Evolutionary conservation across 2,329 filamentous ascomycete species (phyloP).

Genomic region (Ampelomyces quisqualis): DNA sequence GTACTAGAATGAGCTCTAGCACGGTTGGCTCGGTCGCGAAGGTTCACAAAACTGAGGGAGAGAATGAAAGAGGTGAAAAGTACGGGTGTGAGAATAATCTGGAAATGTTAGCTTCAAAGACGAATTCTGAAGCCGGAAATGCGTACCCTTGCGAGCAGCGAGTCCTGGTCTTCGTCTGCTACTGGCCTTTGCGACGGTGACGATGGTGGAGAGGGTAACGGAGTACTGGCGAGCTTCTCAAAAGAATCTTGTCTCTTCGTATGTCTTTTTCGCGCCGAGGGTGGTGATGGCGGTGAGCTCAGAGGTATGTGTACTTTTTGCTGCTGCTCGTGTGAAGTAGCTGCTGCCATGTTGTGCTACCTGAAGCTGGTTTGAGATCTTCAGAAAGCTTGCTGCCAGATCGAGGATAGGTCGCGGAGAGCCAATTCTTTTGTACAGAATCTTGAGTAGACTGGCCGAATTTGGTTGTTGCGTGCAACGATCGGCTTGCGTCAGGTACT

Average conservation of each 20-base stretch:
- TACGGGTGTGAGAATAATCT: conserved; percentile 61
- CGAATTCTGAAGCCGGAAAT: no score
- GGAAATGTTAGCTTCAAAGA: background rate
- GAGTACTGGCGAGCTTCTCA: conserved; percentile 29
- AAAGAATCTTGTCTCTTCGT: conserved; percentile 36
- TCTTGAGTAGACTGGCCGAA: background rate
- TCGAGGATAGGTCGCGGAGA: background rate
- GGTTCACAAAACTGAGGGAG: conserved; percentile 64
- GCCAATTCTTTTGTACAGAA: background rate
- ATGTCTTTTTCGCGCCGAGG: conserved; percentile 17
- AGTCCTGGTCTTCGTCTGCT: conserved; percentile 18
- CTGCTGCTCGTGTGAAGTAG: conserved; percentile 14
- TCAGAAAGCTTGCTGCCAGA: background rate
- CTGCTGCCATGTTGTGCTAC: conserved; percentile 14
- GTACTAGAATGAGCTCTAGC: conserved; percentile 31
- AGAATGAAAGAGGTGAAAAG: conserved; percentile 65
- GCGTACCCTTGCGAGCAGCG: conserved; percentile 29
- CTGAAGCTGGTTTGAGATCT: background rate
- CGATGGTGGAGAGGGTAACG: conserved; percentile 22
- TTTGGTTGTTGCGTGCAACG: background rate
- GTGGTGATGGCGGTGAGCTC: conserved; percentile 35
- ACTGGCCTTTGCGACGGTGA: conserved; percentile 20
- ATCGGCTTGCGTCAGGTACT: background rate
- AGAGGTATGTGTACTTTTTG: conserved; percentile 20
- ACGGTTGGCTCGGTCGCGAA: conserved; percentile 56